Evolutionary conservation across 345 rosid genomes (phyloP).

Genomic region (Linum trigynum): DNA sequence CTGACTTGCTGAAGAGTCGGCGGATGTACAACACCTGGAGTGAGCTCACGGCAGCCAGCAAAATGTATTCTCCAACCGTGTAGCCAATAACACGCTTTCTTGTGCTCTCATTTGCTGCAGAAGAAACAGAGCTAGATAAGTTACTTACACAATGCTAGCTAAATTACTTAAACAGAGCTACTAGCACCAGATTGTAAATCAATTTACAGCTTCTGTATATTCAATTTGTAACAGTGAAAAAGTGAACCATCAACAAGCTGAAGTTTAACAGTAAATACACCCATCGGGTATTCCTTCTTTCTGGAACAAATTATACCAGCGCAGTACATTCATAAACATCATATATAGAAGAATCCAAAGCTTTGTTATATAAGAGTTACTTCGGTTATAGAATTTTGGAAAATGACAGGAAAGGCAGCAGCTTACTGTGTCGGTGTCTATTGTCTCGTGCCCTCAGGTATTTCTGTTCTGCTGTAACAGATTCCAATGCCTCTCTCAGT

Average conservation of each 20-base stretch:
- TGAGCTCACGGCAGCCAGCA: slow-evolving; percentile 55
- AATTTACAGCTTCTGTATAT: not conserved
- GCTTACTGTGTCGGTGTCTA: slow-evolving; percentile 87
- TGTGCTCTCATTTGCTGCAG: slow-evolving; percentile 94
- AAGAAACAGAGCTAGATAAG: not conserved
- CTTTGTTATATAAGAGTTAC: not conserved
- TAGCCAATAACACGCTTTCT: slow-evolving; percentile 71
- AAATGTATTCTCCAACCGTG: slow-evolving; percentile 67
- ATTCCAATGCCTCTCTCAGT: slow-evolving; percentile 85
- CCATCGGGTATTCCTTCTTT: not conserved
- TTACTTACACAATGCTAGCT: not conserved
- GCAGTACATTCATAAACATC: not conserved
- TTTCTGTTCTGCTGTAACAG: slow-evolving; percentile 87
- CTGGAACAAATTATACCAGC: not conserved
- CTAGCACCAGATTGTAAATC: not conserved
- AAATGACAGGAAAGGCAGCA: slow-evolving; percentile 9
- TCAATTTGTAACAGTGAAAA: not conserved
- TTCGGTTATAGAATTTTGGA: too few species aligned
- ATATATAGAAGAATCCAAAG: not conserved
- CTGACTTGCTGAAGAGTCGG: slow-evolving; percentile 90
- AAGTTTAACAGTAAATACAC: not conserved
- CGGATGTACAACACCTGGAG: slow-evolving; percentile 80
- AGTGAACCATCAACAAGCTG: not conserved
- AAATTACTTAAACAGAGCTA: not conserved
- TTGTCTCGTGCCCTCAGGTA: slow-evolving; percentile 88